Evolutionary conservation across 2,329 filamentous ascomycete species (phyloP).

Genomic region (Exophiala bonariae): DNA sequence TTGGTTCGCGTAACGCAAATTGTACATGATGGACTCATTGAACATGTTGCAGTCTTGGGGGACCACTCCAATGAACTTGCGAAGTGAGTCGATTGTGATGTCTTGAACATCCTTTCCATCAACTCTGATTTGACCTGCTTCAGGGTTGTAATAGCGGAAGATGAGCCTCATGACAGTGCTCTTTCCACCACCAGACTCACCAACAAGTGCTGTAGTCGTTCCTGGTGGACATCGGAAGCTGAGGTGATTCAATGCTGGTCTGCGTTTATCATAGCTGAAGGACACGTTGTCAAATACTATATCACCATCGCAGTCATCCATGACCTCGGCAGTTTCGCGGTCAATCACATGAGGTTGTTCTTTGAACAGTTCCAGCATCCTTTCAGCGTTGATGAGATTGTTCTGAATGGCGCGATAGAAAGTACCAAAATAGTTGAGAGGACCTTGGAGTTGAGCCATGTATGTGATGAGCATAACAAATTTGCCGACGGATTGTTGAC

Average conservation of each 20-base stretch:
- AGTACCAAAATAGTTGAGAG: conserved; percentile 85
- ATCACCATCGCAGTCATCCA: conserved; percentile 73
- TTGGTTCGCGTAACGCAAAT: conserved; percentile 85
- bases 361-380: conserved; percentile 93
- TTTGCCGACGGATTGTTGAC: conserved; percentile 64
- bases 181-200: conserved; percentile 95
- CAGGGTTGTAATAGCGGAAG: conserved; percentile 92
- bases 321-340: conserved; percentile 60
- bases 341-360: conserved; percentile 91
- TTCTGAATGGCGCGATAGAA: conserved; percentile 97
- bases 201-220: conserved; percentile 92
- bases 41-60: conserved; percentile 95
- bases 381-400: conserved; percentile 95
- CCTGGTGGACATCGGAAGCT: conserved; percentile 84
- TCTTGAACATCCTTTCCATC: conserved; percentile 83
- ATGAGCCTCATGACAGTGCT: conserved; percentile 94
- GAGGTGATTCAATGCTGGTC: conserved; percentile 79
- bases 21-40: conserved; percentile 94
- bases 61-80: conserved; percentile 89
- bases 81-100: conserved; percentile 89
- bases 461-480: conserved; percentile 76
- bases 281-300: conserved; percentile 86
- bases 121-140: conserved; percentile 76
- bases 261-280: conserved; percentile 86
- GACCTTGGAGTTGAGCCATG: conserved; percentile 75